A percentile compares a stretch with the other conserved stretches of the same genome.
These are phyloP conservation scores for Penicillium atrosanguineum DNA, from an alignment of 495 filamentous ascomycete species.

Conservation along the genomic window DNA sequence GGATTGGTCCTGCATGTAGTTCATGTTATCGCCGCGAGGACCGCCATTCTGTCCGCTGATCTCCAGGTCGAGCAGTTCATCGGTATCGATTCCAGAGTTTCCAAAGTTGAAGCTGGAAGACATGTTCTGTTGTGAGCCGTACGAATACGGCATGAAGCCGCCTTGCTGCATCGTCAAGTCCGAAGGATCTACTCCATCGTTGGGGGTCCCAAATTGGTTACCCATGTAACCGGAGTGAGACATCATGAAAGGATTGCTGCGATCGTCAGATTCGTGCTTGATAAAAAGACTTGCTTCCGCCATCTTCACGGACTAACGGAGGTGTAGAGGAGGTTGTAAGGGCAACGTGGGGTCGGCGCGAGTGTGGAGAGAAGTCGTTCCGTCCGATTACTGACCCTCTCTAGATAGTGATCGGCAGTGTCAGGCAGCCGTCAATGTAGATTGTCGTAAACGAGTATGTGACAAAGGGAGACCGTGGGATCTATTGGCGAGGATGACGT, in stretches of 20 bases:
- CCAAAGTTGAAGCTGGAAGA: constrained; percentile 52
- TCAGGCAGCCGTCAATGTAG: constrained; percentile 12
- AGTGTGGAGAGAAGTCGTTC: not conserved
- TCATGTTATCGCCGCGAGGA: constrained; percentile 37
- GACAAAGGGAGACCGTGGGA: constrained; percentile 1
- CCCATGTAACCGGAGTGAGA: constrained; percentile 57
- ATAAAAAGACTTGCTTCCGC: constrained; percentile 61
- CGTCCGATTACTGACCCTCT: constrained; percentile 24
- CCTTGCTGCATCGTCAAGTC: constrained; percentile 70
- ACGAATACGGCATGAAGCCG: constrained; percentile 50
- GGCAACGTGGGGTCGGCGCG: constrained; percentile 16
- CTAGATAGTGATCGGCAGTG: constrained; percentile 9
- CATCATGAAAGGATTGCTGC: constrained; percentile 53
- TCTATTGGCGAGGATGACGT: constrained; percentile 6
- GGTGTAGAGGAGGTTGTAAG: constrained; percentile 6
- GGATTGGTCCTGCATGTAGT: constrained; percentile 48
- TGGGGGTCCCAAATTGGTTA: constrained; percentile 64
- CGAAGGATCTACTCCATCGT: constrained; percentile 76
- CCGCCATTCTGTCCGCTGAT: constrained; percentile 46
- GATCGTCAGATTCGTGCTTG: constrained; percentile 74
- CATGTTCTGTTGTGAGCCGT: constrained; percentile 50
- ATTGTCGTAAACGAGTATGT: constrained; percentile 2
- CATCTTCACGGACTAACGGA: constrained; percentile 26
- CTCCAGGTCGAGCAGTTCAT: constrained; percentile 53
- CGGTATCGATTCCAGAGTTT: constrained; percentile 54